Base-by-base conservation (phyloP, 306 rosid genomes). In the Vigna angularis region DNA sequence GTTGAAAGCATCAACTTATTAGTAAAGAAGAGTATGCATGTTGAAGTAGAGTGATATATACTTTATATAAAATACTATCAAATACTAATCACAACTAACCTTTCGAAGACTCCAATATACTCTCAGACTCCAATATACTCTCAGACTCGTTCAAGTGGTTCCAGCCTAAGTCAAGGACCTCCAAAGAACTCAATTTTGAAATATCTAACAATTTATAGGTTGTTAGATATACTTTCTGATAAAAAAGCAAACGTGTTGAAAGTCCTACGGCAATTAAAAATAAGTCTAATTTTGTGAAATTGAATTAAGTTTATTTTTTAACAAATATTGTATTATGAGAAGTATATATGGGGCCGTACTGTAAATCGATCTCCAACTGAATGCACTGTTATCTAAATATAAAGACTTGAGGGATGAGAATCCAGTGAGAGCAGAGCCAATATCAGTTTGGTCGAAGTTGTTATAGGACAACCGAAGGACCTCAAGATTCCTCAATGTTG, bases 401-500 rank as follows among this genome's bases (percentile, higher is more conserved):
- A 80, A 73, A 1, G 32, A 53, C 51, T 72, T 52, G 5, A 79
- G 83, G 6, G 83, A 79, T 28, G 73, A 42, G 52, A 79, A 51
- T 1, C 14, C 67, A 14, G 26, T 50, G 6, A 79, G 49, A 52
- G 78, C 6, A 12, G 65, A 63, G 11, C 3, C 4, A 40, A 63
- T 72, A 51, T 62, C 72, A 48, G 1, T 50, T 24, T 45, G 69
- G 3, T 0, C 55, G 79, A 55, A 73, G 32, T 53, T 49, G 40
- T 47, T 78, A 0, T 0, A 0, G 13, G 5, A 17, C 3, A 80
- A 7, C 53, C 42, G 16, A n/a, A 79, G 66, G 1, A 50, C 65
- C 59, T 79, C 83, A 1, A 79, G 38, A 63, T 79, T 50, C 48
- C 16, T 71, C 8, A 59, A 24, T 11, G 0, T 32, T 4, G 70